These are phyloP conservation scores for Oryza nivara DNA, from an alignment of 176 grass and related monocot species.

Conservation along the genomic window DNA sequence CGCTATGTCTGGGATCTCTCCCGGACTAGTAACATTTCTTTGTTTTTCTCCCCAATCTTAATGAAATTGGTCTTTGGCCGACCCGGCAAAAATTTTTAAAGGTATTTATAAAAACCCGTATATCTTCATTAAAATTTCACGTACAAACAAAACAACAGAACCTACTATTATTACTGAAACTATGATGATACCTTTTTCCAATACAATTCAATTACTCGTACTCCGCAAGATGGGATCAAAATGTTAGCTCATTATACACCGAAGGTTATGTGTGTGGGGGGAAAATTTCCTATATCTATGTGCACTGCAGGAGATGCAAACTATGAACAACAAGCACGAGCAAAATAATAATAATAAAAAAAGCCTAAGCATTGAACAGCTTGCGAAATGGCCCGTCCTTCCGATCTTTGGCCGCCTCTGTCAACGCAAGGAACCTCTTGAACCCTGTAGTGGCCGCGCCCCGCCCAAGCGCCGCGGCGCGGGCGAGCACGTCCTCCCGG, in stretches of 20 bases:
- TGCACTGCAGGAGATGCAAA: constrained; percentile 38
- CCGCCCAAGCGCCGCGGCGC: constrained; percentile 88
- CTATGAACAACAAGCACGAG: constrained; percentile 43
- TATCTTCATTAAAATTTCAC: background rate
- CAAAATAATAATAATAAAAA: constrained; percentile 15
- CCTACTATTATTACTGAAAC: constrained; percentile 5
- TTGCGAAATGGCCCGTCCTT: constrained; percentile 97
- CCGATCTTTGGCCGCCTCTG: constrained; percentile 94
- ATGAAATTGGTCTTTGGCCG: too few relatives aligned
- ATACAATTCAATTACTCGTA: constrained; percentile 18
- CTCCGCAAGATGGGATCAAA: constrained; percentile 25
- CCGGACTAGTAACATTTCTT: too few relatives aligned
- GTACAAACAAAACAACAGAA: background rate
- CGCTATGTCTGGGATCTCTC: too few relatives aligned
- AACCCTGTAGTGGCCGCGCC: constrained; percentile 94
- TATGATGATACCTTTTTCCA: background rate
- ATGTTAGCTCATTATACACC: constrained; percentile 21
- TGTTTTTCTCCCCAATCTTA: too few relatives aligned
- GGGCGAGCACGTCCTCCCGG: constrained; percentile 87
- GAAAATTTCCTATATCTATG: constrained; percentile 59
- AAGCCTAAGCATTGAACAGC: constrained; percentile 71
- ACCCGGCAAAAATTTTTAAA: background rate
- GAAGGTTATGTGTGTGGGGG: constrained; percentile 14
- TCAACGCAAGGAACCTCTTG: constrained; percentile 96
- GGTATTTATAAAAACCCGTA: background rate